Evolutionary conservation across 2,329 filamentous ascomycete genomes (phyloP).

Genomic region (Fusarium tanahbumbuense): DNA sequence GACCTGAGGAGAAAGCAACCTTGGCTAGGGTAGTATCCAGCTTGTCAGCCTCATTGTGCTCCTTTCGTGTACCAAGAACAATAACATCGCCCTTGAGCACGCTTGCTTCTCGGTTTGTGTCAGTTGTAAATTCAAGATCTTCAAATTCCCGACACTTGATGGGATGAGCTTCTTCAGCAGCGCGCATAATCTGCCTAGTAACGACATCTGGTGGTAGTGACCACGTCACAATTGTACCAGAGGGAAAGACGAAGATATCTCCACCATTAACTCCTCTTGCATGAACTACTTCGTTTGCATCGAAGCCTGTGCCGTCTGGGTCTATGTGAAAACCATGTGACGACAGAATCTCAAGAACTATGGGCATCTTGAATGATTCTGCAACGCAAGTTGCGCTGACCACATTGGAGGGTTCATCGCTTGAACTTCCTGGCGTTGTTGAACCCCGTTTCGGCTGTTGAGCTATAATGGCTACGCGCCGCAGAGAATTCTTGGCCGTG

Average conservation of each 20-base stretch:
- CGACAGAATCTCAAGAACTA: conserved; percentile 67
- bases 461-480: conserved; percentile 87
- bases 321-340: conserved; percentile 71
- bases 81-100: conserved; percentile 89
- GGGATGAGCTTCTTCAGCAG: conserved; percentile 79
- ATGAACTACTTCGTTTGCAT: conserved; percentile 71
- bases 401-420: conserved; percentile 55
- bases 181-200: conserved; percentile 77
- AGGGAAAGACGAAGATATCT: conserved; percentile 96
- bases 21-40: conserved; percentile 82
- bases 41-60: conserved; percentile 57
- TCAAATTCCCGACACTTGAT: conserved; percentile 81
- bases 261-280: conserved; percentile 72
- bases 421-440: conserved; percentile 41
- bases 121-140: conserved; percentile 87
- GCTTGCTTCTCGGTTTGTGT: conserved; percentile 77
- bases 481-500: conserved; percentile 76
- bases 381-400: conserved; percentile 72
- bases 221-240: conserved; percentile 94
- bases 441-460: conserved; percentile 65
- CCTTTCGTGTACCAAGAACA: conserved; percentile 80
- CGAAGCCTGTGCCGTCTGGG: conserved; percentile 70
- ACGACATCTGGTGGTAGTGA: conserved; percentile 82
- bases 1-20: conserved; percentile 94
- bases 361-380: conserved; percentile 72